Evolutionary conservation across 208 protist species (phyloP).

Genomic region (Acanthamoeba sp.): DNA sequence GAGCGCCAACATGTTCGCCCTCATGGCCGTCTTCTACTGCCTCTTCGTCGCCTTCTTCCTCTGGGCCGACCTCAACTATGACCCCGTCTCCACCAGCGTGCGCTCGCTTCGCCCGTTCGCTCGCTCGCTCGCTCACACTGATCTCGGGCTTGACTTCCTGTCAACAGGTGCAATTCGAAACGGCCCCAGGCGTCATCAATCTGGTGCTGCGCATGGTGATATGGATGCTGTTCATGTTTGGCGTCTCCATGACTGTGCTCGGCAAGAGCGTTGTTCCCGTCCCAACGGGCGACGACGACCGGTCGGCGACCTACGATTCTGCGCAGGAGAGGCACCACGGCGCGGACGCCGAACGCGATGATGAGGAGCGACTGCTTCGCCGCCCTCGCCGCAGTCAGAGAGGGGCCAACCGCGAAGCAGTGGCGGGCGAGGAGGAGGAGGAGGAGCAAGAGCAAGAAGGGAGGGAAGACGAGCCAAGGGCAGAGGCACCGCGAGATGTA

Average conservation of each 20-base stretch:
- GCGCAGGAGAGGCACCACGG: too few relatives aligned
- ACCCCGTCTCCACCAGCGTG: background rate
- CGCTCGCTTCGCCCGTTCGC: background rate
- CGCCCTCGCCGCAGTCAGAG: background rate
- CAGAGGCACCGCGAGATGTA: too few relatives aligned
- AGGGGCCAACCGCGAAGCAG: background rate
- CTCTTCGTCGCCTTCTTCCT: conserved; percentile 14
- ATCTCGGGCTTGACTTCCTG: background rate
- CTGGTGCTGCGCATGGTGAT: background rate
- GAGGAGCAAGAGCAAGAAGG: background rate
- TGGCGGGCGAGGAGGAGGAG: background rate
- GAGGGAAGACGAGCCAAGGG: background rate
- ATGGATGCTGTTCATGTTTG: background rate
- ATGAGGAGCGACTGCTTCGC: background rate
- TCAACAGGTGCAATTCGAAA: background rate
- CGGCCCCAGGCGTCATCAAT: background rate
- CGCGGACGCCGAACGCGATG: background rate
- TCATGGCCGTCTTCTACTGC: background rate
- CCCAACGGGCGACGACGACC: background rate
- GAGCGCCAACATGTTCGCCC: background rate
- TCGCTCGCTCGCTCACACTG: background rate
- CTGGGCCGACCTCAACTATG: background rate
- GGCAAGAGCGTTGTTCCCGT: background rate
- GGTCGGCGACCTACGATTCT: background rate
- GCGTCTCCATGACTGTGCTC: background rate